Percentiles rank a stretch among this genome's conserved stretches.
These are phyloP conservation scores for Boletus edulis DNA, from an alignment of 768 basidiomycete genomes.

Conservation along the genomic window DNA sequence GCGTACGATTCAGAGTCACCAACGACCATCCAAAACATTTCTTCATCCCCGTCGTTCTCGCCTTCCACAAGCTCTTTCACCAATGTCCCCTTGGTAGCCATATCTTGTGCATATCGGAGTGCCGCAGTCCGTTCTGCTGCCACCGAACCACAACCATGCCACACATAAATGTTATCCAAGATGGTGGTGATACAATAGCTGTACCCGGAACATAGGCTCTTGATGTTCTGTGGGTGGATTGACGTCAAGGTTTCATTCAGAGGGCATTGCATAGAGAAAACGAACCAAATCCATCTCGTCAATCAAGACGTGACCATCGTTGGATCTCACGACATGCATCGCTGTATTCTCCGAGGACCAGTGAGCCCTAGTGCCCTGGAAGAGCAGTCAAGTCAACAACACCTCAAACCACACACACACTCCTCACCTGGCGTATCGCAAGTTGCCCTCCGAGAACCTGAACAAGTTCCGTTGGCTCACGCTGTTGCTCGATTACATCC, in stretches of 20 bases:
- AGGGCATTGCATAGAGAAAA: neutral
- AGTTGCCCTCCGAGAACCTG: slow-evolving; percentile 64
- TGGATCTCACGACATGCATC: slow-evolving; percentile 70
- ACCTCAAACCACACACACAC: neutral
- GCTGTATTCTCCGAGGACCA: slow-evolving; percentile 81
- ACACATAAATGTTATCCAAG: slow-evolving; percentile 70
- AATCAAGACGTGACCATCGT: slow-evolving; percentile 50
- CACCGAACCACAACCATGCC: slow-evolving; percentile 75
- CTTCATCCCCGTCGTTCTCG: slow-evolving; percentile 59
- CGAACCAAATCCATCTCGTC: slow-evolving; percentile 73
- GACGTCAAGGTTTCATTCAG: slow-evolving; percentile 1
- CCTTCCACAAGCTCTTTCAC: slow-evolving; percentile 63
- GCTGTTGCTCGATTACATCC: slow-evolving; percentile 51
- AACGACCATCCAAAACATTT: slow-evolving; percentile 86
- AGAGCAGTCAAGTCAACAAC: slow-evolving; percentile 4
- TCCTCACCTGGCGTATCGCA: slow-evolving; percentile 68
- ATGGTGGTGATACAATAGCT: slow-evolving; percentile 75
- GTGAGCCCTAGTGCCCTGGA: slow-evolving; percentile 64
- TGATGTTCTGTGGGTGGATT: slow-evolving; percentile 42
- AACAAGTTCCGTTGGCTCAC: slow-evolving; percentile 64
- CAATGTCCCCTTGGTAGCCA: slow-evolving; percentile 38
- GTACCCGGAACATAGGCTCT: slow-evolving; percentile 80
- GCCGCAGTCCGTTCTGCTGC: slow-evolving; percentile 60
- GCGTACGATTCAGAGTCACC: slow-evolving; percentile 70
- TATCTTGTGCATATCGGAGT: slow-evolving; percentile 51